These are phyloP conservation scores for Pestalotiopsis sp. DNA, from an alignment of 2,329 filamentous ascomycete species.

Conservation along the genomic window DNA sequence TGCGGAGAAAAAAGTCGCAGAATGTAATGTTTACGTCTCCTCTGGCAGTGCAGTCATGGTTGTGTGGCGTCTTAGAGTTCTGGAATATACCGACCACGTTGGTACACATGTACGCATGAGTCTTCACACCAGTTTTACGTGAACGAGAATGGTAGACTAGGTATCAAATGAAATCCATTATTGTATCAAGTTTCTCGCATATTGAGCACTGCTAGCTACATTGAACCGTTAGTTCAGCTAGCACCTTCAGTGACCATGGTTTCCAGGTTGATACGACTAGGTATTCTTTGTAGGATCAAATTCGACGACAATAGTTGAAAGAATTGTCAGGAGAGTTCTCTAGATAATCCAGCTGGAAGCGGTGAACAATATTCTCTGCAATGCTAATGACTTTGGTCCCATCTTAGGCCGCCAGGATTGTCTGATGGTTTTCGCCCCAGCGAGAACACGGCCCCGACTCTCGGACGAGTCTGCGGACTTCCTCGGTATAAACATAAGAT, in stretches of 20 bases:
- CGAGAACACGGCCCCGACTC: conserved; percentile 79
- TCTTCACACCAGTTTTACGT: too few species aligned
- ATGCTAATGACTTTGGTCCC: conserved; percentile 78
- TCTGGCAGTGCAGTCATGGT: too few species aligned
- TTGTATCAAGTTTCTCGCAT: too few species aligned
- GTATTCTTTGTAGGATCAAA: conserved; percentile 71
- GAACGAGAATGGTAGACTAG: too few species aligned
- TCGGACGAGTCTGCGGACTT: conserved; percentile 75
- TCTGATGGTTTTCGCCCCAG: conserved; percentile 95
- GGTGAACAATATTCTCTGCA: conserved; percentile 90
- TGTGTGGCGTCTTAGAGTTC: too few species aligned
- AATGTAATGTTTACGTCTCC: too few species aligned
- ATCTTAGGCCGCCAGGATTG: conserved; percentile 83
- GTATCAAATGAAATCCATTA: too few species aligned
- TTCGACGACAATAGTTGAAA: conserved; percentile 82
- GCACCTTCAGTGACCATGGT: conserved; percentile 62
- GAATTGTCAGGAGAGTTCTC: conserved; percentile 72
- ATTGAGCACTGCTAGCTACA: too few species aligned
- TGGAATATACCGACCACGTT: too few species aligned
- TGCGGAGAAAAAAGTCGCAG: too few species aligned
- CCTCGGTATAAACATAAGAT: conserved; percentile 76
- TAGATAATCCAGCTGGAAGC: conserved; percentile 78
- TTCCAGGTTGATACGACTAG: conserved; percentile 83
- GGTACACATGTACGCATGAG: too few species aligned
- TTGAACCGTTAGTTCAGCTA: too few species aligned